Conservation (phyloP, 208 protist species). For the Acanthamoeba pearcei region DNA sequence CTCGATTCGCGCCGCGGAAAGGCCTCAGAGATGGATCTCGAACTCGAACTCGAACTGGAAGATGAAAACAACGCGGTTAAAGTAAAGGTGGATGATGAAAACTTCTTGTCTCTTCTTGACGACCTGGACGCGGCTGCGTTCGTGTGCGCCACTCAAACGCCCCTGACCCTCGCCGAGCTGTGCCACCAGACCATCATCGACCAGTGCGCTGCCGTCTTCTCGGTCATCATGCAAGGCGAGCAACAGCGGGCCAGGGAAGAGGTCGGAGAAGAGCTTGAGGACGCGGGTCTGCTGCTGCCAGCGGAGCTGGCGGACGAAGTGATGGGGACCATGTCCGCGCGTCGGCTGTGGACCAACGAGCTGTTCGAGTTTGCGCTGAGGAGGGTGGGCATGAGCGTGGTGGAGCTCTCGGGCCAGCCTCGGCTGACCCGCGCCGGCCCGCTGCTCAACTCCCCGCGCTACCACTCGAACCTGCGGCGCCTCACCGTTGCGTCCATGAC, state of each 20-base stretch:
- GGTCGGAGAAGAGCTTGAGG: neutral
- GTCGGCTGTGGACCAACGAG: constrained; percentile 22
- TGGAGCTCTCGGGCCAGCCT: neutral
- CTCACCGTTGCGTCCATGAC: neutral
- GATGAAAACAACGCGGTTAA: too few species aligned
- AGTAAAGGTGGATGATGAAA: neutral
- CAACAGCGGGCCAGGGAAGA: neutral
- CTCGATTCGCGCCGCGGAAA: too few species aligned
- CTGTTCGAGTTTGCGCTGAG: neutral
- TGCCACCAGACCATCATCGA: constrained; percentile 6
- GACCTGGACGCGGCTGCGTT: neutral
- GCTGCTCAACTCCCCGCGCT: neutral
- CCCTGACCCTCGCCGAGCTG: neutral
- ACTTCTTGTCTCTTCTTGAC: neutral
- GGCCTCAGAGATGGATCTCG: too few species aligned
- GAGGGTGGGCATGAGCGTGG: neutral
- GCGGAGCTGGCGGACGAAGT: neutral
- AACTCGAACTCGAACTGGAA: too few species aligned
- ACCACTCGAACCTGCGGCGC: too few species aligned
- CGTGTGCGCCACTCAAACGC: constrained; percentile 6
- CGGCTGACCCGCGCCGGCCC: neutral
- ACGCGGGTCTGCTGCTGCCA: neutral
- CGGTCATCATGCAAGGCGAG: neutral
- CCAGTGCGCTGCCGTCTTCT: neutral
- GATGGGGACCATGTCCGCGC: neutral